These are phyloP conservation scores for Racocetra persica DNA, from an alignment of 371 early-diverging fungal species.

Conservation along the genomic window DNA sequence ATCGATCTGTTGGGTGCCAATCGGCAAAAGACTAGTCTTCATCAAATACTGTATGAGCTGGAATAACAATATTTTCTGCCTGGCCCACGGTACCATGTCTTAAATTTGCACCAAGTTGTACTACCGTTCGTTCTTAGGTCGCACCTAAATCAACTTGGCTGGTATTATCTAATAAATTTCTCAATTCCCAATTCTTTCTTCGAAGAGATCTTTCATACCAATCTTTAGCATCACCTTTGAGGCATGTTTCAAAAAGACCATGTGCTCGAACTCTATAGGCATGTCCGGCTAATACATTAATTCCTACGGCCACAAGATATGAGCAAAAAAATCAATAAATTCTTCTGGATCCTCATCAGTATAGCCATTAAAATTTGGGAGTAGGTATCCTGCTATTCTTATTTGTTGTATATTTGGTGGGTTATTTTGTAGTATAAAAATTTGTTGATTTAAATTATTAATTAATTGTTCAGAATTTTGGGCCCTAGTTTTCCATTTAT, in stretches of 20 bases:
- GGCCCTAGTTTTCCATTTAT: neutral
- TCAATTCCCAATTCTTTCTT: slow-evolving; percentile 30
- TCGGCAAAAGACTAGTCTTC: slow-evolving; percentile 31
- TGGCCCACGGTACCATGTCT: neutral
- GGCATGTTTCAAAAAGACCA: slow-evolving; percentile 26
- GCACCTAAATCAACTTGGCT: neutral
- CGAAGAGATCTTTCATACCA: slow-evolving; percentile 28
- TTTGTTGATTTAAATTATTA: slow-evolving; percentile 26
- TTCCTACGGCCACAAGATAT: slow-evolving; percentile 1
- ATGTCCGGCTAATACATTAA: neutral
- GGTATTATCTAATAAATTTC: slow-evolving; percentile 34
- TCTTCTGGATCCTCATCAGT: slow-evolving; percentile 26
- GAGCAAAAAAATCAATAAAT: neutral
- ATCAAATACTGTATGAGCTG: slow-evolving; percentile 35
- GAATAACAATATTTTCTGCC: slow-evolving; percentile 20
- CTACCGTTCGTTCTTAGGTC: neutral
- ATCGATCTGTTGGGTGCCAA: slow-evolving; percentile 3
- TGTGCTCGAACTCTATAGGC: neutral
- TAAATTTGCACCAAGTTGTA: neutral
- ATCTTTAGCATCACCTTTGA: slow-evolving; percentile 21
- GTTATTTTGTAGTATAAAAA: slow-evolving; percentile 15
- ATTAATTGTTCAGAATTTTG: slow-evolving; percentile 31
- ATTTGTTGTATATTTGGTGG: slow-evolving; percentile 22
- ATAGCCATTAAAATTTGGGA: neutral
- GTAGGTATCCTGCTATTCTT: neutral